Evolutionary conservation across 352 stramenopile genomes (phyloP).

Genomic region (Globisporangium polare): DNA sequence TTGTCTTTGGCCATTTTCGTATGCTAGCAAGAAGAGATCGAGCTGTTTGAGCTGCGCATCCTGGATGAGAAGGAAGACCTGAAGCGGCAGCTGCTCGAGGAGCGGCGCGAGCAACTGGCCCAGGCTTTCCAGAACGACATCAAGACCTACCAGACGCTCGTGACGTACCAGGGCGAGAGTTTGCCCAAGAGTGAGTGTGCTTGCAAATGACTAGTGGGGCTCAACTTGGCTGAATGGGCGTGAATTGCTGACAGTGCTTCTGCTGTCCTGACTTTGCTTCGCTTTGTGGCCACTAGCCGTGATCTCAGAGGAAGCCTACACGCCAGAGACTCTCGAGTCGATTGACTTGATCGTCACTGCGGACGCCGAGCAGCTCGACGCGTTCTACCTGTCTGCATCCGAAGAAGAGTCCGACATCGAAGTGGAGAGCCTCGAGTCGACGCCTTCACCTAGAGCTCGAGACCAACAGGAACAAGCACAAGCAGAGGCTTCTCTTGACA

Average conservation of each 20-base stretch:
- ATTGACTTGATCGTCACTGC: slow-evolving; percentile 69
- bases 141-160: slow-evolving; percentile 74
- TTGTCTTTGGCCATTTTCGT: background rate
- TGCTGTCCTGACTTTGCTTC: background rate
- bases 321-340: slow-evolving; percentile 55
- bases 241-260: background rate
- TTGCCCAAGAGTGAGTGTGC: slow-evolving; percentile 14
- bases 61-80: slow-evolving; percentile 61
- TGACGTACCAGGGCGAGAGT: slow-evolving; percentile 46
- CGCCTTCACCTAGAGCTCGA: background rate
- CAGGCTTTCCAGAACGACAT: slow-evolving; percentile 74
- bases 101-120: slow-evolving; percentile 46
- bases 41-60: slow-evolving; percentile 63
- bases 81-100: slow-evolving; percentile 52
- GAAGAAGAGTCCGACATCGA: slow-evolving; percentile 17
- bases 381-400: slow-evolving; percentile 53
- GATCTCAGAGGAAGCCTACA: slow-evolving; percentile 6
- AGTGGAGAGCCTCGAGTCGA: background rate
- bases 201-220: background rate
- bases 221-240: no score
- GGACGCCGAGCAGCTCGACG: slow-evolving; percentile 53
- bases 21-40: slow-evolving; percentile 64
- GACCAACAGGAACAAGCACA: background rate
- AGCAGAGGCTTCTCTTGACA: background rate
- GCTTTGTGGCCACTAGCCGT: slow-evolving; percentile 10